Evolutionary conservation across 2,329 filamentous ascomycete genomes (phyloP).

Genomic region (Chaetomiaceae sp.): DNA sequence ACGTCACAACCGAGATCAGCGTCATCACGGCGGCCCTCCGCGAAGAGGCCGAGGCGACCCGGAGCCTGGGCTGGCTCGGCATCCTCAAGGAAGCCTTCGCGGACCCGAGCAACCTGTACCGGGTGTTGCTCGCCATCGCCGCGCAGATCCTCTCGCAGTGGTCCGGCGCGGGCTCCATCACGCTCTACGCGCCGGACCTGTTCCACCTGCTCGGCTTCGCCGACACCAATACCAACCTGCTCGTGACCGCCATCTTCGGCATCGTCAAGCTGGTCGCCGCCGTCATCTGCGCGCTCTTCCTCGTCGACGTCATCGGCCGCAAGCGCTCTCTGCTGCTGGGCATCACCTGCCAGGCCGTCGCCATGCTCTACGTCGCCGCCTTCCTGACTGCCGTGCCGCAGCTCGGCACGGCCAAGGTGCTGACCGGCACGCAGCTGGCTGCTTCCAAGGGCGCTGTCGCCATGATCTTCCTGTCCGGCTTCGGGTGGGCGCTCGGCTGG

Average conservation of each 20-base stretch:
- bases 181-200: slow-evolving; percentile 67
- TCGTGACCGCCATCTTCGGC: slow-evolving; percentile 70
- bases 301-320: slow-evolving; percentile 72
- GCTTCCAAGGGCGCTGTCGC: slow-evolving; percentile 63
- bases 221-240: slow-evolving; percentile 61
- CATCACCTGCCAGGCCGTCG: slow-evolving; percentile 52
- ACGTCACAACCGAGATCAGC: slow-evolving; percentile 55
- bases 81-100: slow-evolving; percentile 63
- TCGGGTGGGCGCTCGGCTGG: slow-evolving; percentile 67
- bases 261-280: slow-evolving; percentile 65
- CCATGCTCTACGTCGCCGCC: slow-evolving; percentile 57
- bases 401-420: slow-evolving; percentile 37
- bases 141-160: slow-evolving; percentile 69
- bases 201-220: slow-evolving; percentile 66
- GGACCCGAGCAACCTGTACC: slow-evolving; percentile 63
- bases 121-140: slow-evolving; percentile 61
- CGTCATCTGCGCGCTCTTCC: slow-evolving; percentile 65
- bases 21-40: slow-evolving; percentile 61
- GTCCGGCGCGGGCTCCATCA: slow-evolving; percentile 68
- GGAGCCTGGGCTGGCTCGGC: slow-evolving; percentile 58
- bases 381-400: slow-evolving; percentile 59
- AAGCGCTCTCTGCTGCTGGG: slow-evolving; percentile 59
- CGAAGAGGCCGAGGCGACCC: slow-evolving; percentile 65
- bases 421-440: slow-evolving; percentile 37
- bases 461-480: slow-evolving; percentile 65